These are phyloP conservation scores for Cystofilobasidium capitatum DNA, from an alignment of 768 basidiomycete species.

Conservation along the genomic window DNA sequence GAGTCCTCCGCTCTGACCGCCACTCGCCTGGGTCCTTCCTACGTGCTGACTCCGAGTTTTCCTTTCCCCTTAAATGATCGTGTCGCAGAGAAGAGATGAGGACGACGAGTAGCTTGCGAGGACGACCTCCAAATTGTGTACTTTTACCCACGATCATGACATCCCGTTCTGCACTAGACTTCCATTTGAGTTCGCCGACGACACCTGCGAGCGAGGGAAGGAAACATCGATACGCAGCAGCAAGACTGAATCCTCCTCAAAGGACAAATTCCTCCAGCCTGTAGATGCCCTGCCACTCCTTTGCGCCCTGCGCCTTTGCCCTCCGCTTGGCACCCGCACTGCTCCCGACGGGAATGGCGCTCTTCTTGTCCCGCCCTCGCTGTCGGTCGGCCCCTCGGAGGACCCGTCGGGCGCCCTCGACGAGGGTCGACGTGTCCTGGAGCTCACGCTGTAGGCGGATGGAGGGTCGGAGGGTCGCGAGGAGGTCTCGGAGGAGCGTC, in stretches of 20 bases:
- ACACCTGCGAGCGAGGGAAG: no score
- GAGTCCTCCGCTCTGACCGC: background rate
- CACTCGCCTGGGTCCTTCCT: background rate
- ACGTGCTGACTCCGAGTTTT: background rate
- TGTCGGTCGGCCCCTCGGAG: conserved; percentile 6
- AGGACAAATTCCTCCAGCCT: conserved; percentile 22
- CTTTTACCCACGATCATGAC: no score
- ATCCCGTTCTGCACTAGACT: no score
- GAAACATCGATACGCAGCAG: no score
- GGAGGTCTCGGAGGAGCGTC: conserved; percentile 3
- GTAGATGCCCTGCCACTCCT: conserved; percentile 16
- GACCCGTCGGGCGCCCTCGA: conserved; percentile 13
- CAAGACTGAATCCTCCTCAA: background rate
- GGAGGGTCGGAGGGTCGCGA: conserved; percentile 7
- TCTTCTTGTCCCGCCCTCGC: background rate
- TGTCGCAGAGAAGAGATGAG: conserved; percentile 13
- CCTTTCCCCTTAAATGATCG: background rate
- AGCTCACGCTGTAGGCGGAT: conserved; percentile 16
- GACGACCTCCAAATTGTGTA: no score
- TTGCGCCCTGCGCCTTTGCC: background rate
- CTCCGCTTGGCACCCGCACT: background rate
- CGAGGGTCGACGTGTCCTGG: conserved; percentile 1
- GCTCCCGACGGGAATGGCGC: background rate
- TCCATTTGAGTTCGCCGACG: no score
- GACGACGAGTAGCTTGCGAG: conserved; percentile 14